Base-by-base conservation (phyloP, 2,329 filamentous ascomycete species). In the Phoma herbarum region DNA sequence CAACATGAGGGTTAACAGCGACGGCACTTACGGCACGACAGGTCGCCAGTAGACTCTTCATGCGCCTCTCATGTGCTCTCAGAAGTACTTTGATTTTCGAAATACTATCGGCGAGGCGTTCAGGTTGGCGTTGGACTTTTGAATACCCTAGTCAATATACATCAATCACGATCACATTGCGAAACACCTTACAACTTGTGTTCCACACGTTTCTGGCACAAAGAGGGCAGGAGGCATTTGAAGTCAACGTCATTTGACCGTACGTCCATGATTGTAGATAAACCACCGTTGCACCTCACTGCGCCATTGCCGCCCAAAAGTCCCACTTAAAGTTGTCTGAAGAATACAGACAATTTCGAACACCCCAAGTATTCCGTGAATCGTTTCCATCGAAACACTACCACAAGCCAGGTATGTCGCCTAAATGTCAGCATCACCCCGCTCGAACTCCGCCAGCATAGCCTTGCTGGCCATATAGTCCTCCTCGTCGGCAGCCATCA, bases 1-100 rank as follows among this genome's bases (percentile, higher is more conserved):
- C 18, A 91, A 91, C 69, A 80, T 91, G 81, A 80, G 85, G 45
- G 76, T 81, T 10, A 51, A 61, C 0, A 60, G 69, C 14, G 65
- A 70, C 14, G 41, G 45, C 22, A 53, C 44, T 4, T 59, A 59
- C 7, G 56, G 56, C 41, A 12, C 56, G 9, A 54, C 56, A 22
- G 56, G 50, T 3, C 31, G 50, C 4, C 45, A 50, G 26, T 46
- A 47, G 26, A 7, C 16, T 14, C 8, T 28, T 16, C 12, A 3
- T 4, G 1, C 3, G 12, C 1, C 7, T 3, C 16, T 35, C 7
- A n/a, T n/a, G 6, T 14, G 8, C 4, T 16, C 9, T 23, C 5
- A 10, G 14, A 12, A 16, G 4, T 16, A 3, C 8, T 9, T 9
- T 33, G 14, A 3, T 7, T 12, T 43, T 20, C n/a, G 25, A 12